Evolutionary conservation across 2,329 filamentous ascomycete genomes (phyloP).

Genomic region (Fusarium aywerte): DNA sequence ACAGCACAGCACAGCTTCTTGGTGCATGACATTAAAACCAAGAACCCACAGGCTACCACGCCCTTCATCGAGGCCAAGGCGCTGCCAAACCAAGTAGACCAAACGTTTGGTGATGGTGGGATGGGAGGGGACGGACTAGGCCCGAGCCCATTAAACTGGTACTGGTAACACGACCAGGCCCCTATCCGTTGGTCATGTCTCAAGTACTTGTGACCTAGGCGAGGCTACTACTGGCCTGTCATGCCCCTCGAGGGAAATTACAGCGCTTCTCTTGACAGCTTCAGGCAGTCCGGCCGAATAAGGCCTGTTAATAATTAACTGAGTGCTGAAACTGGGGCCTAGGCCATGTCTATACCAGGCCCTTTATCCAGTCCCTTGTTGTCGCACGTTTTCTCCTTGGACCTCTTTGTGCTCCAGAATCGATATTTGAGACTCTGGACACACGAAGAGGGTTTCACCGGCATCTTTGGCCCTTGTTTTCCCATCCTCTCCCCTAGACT

Average conservation of each 20-base stretch:
- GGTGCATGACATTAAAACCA: constrained; percentile 4
- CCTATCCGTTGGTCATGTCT: constrained; percentile 10
- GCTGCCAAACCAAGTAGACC: constrained; percentile 15
- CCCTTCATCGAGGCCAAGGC: constrained; percentile 18
- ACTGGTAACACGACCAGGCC: constrained; percentile 27
- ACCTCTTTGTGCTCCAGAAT: constrained; percentile 18
- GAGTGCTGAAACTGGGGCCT: constrained; percentile 29
- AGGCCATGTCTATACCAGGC: constrained; percentile 17
- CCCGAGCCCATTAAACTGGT: constrained; percentile 33
- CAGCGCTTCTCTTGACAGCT: constrained; percentile 38
- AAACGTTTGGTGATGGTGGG: constrained; percentile 31
- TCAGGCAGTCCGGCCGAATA: constrained; percentile 33
- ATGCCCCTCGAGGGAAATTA: constrained; percentile 36
- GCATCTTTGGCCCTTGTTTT: constrained; percentile 25
- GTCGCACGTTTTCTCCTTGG: constrained; percentile 12
- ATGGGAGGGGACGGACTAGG: constrained; percentile 27
- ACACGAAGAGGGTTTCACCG: constrained; percentile 34
- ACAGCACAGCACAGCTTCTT: constrained; percentile 19
- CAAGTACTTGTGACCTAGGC: constrained; percentile 40
- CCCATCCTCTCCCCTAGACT: constrained; percentile 23
- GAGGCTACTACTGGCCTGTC: constrained; percentile 15
- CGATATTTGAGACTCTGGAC: constrained; percentile 27
- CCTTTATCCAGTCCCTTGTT: constrained; percentile 23
- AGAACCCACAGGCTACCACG: constrained; percentile 16
- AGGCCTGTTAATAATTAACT: constrained; percentile 29